Conservation (phyloP, 257 asterid species). For the Capsicum baccatum region DNA sequence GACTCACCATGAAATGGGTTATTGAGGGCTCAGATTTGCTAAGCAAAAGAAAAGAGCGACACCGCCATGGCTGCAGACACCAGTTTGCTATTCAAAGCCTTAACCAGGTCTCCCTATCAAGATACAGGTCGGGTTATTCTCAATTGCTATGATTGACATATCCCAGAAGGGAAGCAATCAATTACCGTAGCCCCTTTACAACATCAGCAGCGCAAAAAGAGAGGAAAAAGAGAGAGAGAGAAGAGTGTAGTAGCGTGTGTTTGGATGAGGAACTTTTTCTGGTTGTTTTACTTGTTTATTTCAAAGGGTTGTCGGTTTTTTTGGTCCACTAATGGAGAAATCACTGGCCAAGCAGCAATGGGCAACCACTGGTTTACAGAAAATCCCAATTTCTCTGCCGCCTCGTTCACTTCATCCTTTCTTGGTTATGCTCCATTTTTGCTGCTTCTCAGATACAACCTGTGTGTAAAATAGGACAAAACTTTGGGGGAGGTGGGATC, state of each 20-base stretch:
- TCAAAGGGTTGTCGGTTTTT: background rate
- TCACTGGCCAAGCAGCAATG: too few species aligned
- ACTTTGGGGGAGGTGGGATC: background rate
- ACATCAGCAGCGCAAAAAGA: background rate
- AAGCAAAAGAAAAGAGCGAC: background rate
- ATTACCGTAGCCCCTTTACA: background rate
- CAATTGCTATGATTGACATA: background rate
- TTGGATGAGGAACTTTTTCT: background rate
- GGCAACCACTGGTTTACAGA: too few species aligned
- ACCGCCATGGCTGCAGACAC: background rate
- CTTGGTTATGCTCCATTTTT: too few species aligned
- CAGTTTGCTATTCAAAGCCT: background rate
- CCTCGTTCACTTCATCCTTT: too few species aligned
- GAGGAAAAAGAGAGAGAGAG: background rate
- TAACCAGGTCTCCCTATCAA: background rate
- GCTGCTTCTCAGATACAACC: background rate
- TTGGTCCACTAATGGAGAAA: background rate
- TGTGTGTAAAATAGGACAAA: background rate
- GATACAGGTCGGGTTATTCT: background rate
- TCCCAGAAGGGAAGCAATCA: background rate
- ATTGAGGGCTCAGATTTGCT: slow-evolving; percentile 8
- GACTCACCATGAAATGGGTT: background rate
- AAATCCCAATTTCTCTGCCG: too few species aligned
- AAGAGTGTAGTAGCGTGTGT: background rate
- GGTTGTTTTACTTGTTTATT: background rate